Evolutionary conservation across 1,284 basidiomycete species (phyloP), one percentile per base, ranked within the genome.

Genomic region (Exobasidium cylindrosporum): DNA sequence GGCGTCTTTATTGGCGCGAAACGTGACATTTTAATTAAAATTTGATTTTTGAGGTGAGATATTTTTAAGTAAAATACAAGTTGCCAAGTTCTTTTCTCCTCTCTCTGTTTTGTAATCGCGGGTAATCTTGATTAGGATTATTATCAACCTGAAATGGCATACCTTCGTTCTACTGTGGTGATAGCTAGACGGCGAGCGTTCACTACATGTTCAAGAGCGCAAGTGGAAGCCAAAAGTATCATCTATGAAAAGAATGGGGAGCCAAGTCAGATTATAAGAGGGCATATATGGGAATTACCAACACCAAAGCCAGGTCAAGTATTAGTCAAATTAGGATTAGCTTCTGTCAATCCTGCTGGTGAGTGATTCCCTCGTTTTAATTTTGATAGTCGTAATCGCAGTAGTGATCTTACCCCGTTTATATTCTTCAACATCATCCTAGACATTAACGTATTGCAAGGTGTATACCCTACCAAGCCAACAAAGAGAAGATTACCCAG

Each of bases 371-470:
- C 35, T 40, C 7, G 35, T 17, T 7, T 40, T 10, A 40, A 40
- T 40, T 40, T 40, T 40, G 35, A 7, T 17, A 40, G 35, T 40
- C 10, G 35, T 17, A 40, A n/a, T n/a, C n/a, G n/a, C n/a, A n/a
- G n/a, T n/a, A n/a, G n/a, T n/a, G n/a, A n/a, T n/a, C n/a, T n/a
- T n/a, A n/a, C n/a, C n/a, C n/a, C n/a, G n/a, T n/a, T n/a, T n/a
- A n/a, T n/a, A n/a, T n/a, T n/a, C n/a, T n/a, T n/a, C n/a, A n/a
- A n/a, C n/a, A n/a, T n/a, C n/a, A n/a, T n/a, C n/a, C n/a, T n/a
- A 7, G 90, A 91, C 67, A 79, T 79, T 31, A 91, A 91, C 66
- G 88, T 89, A 49, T 84, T 91, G 46, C 87, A 91, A 79, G 91
- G 91, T 10, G 85, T 89, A 17, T 92, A 92, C 74, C 90, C 90